These are phyloP conservation scores for Cenchrus americanus DNA, from an alignment of 176 grass and related monocot species.

Conservation along the genomic window DNA sequence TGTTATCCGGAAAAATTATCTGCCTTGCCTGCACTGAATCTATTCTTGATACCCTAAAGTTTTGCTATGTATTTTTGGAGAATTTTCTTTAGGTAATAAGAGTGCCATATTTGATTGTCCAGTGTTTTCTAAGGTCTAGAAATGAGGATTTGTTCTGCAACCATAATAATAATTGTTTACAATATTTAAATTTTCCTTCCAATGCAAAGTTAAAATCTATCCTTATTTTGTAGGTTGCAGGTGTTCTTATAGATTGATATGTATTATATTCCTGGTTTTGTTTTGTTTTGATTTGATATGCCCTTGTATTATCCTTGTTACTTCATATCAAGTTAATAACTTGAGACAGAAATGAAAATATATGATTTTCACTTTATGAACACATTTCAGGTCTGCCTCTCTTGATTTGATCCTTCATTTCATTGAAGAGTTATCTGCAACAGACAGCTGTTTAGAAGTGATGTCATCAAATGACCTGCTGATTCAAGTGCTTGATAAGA, in stretches of 20 bases:
- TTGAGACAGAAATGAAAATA: conserved; percentile 11
- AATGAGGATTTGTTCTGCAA: conserved; percentile 7
- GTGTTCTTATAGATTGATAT: conserved; percentile 24
- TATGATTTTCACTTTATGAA: conserved; percentile 23
- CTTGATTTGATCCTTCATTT: conserved; percentile 73
- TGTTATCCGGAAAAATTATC: neutral
- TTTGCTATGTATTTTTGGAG: conserved; percentile 20
- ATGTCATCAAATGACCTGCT: conserved; percentile 67
- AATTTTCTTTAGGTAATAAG: neutral
- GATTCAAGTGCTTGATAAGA: conserved; percentile 57
- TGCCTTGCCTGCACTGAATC: conserved; percentile 25
- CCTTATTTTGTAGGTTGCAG: conserved; percentile 25
- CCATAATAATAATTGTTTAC: conserved; percentile 23
- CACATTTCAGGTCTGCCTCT: conserved; percentile 57
- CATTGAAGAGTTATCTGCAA: conserved; percentile 75
- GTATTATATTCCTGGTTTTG: conserved; percentile 13
- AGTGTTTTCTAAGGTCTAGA: conserved; percentile 11
- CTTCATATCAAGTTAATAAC: conserved; percentile 17
- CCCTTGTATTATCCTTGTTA: neutral
- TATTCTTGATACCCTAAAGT: conserved; percentile 5
- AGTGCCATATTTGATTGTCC: neutral
- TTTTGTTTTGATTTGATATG: neutral
- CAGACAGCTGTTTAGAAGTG: conserved; percentile 63
- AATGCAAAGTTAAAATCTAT: conserved; percentile 21
- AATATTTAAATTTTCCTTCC: conserved; percentile 2